Percentiles rank a stretch among this genome's conserved stretches.
phyloP scores from a whole-genome alignment of 176 grass and related monocot species.

The Guadua angustifolia region DNA sequence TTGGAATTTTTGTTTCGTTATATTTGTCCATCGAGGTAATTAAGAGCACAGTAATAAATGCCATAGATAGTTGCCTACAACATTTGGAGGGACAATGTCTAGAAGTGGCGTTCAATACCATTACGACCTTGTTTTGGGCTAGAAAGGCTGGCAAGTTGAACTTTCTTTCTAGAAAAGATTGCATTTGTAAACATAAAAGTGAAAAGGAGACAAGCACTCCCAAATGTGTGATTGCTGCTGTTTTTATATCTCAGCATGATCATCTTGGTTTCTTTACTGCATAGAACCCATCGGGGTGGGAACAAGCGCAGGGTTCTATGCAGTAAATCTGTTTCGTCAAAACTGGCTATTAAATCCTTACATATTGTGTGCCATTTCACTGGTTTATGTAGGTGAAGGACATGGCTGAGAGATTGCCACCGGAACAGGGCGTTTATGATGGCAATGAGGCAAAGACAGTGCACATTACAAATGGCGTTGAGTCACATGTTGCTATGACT shows the following conservation, averaged over 20 bases:
- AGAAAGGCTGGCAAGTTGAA: too few relatives aligned
- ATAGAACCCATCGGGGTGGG: too few relatives aligned
- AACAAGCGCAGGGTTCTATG: neutral
- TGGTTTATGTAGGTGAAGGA: slow-evolving; percentile 67
- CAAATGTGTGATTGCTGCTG: neutral
- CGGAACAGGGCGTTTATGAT: slow-evolving; percentile 55
- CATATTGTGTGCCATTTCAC: slow-evolving; percentile 8
- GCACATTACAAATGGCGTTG: slow-evolving; percentile 53
- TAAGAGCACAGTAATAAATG: too few relatives aligned
- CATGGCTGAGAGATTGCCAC: slow-evolving; percentile 81
- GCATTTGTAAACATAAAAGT: neutral
- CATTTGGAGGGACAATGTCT: too few relatives aligned
- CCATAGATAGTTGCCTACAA: too few relatives aligned
- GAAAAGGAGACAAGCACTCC: neutral
- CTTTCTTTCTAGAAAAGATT: neutral
- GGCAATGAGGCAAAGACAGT: slow-evolving; percentile 55
- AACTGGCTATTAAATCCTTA: slow-evolving; percentile 24
- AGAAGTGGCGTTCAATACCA: too few relatives aligned
- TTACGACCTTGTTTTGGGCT: too few relatives aligned
- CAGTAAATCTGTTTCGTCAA: slow-evolving; percentile 4
- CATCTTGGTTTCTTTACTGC: too few relatives aligned
- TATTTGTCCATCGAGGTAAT: too few relatives aligned
- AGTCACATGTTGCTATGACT: slow-evolving; percentile 37
- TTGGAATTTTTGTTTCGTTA: too few relatives aligned
- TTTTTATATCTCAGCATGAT: neutral